phyloP scores from a whole-genome alignment of 164 flowering plant species.

The Amborella trichopoda region DNA sequence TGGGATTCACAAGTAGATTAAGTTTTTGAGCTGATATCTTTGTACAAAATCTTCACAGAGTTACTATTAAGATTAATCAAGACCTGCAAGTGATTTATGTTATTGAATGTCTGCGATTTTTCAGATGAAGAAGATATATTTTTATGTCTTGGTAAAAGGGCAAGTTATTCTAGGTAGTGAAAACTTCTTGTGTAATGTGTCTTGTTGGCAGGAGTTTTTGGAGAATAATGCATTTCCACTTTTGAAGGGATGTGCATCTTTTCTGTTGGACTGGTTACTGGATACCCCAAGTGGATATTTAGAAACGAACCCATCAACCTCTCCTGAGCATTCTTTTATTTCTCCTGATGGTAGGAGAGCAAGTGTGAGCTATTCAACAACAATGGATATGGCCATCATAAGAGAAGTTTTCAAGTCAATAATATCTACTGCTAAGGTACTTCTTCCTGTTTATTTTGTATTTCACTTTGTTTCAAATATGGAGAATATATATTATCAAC shows the following conservation, averaged over 20 bases:
- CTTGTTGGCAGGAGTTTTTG: constrained; percentile 30
- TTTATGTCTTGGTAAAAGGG: too few species aligned
- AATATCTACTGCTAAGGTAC: constrained; percentile 78
- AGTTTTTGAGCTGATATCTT: too few species aligned
- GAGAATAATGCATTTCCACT: constrained; percentile 70
- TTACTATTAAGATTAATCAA: too few species aligned
- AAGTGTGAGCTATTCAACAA: constrained; percentile 86
- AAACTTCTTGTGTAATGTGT: too few species aligned
- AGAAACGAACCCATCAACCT: constrained; percentile 93
- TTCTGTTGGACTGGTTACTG: constrained; percentile 88
- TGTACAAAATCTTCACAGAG: too few species aligned
- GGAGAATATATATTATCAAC: background rate
- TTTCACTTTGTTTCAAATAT: background rate
- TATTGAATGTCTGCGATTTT: too few species aligned
- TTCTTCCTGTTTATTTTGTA: constrained; percentile 2
- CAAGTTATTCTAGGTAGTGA: too few species aligned
- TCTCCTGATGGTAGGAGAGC: constrained; percentile 85
- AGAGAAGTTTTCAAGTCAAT: constrained; percentile 60
- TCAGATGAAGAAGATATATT: too few species aligned
- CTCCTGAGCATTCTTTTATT: constrained; percentile 83
- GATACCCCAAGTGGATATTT: constrained; percentile 60
- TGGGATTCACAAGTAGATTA: too few species aligned
- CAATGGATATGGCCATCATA: constrained; percentile 91
- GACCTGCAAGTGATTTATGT: too few species aligned
- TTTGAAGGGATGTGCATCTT: constrained; percentile 65